These are phyloP conservation scores for Gigaspora rosea DNA, from an alignment of 192 early-diverging fungal genomes.

Conservation along the genomic window DNA sequence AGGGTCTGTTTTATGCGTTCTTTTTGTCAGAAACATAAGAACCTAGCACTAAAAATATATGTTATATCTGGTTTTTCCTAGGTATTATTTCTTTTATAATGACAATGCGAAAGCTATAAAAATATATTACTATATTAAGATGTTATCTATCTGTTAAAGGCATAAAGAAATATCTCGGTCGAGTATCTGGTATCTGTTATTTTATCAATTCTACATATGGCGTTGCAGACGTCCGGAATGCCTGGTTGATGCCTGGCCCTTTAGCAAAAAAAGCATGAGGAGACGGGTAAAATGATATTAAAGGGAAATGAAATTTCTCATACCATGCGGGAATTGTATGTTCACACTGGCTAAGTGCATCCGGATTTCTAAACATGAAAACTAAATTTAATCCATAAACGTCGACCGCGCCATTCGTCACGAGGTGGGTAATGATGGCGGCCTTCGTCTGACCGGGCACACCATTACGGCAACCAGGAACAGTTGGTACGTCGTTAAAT, in stretches of 20 bases:
- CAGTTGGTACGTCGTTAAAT: constrained; percentile 19
- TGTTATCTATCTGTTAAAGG: constrained; percentile 15
- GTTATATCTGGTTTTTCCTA: too few relatives aligned
- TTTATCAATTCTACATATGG: background rate
- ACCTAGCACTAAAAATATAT: too few relatives aligned
- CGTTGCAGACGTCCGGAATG: background rate
- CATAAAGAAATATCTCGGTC: background rate
- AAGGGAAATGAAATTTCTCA: background rate
- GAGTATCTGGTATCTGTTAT: background rate
- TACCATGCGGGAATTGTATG: background rate
- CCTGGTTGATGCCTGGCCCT: background rate
- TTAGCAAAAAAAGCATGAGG: constrained; percentile 6
- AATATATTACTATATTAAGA: background rate
- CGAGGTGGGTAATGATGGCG: background rate
- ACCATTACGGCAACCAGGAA: constrained; percentile 23
- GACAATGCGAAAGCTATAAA: background rate
- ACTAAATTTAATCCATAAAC: background rate
- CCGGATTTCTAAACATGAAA: background rate
- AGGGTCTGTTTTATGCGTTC: too few relatives aligned
- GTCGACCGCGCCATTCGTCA: background rate
- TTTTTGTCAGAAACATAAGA: too few relatives aligned
- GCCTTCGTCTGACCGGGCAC: constrained; percentile 18
- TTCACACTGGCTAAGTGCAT: background rate
- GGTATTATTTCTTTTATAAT: too few relatives aligned
- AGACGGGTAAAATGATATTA: background rate